Percentiles rank a stretch among this genome's conserved stretches.
phyloP scores from a whole-genome alignment of 192 early-diverging fungal genomes.

The Coemansia sp. region DNA sequence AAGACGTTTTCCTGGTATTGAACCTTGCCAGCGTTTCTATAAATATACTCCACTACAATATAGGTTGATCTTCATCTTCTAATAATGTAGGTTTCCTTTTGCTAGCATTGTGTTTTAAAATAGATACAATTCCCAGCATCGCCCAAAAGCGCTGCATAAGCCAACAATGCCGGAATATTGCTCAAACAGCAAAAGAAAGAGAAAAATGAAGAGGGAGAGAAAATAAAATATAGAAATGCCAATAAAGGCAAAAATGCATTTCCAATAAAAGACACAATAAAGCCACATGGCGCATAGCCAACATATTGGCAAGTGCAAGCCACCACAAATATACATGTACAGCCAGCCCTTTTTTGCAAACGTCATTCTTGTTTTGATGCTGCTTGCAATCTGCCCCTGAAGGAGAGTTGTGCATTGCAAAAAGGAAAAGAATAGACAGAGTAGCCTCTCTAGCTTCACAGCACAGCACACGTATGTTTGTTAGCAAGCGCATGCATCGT shows the following conservation, averaged over 20 bases:
- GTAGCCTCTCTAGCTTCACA: neutral
- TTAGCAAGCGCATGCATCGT: neutral
- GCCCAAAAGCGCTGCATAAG: neutral
- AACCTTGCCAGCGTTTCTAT: neutral
- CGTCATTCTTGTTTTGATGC: neutral
- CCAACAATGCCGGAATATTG: neutral
- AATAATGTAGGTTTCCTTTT: too few relatives aligned
- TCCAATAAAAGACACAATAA: slow-evolving; percentile 3
- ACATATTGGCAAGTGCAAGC: slow-evolving; percentile 23
- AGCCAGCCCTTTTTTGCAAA: neutral
- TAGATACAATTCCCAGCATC: too few relatives aligned
- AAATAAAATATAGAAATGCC: neutral
- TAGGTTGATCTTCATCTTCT: too few relatives aligned
- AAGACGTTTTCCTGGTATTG: neutral
- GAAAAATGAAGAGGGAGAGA: neutral
- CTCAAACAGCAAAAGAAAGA: neutral
- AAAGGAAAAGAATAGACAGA: neutral
- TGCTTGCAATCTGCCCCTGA: neutral
- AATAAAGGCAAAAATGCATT: neutral
- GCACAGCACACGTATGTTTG: neutral
- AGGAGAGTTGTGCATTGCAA: neutral
- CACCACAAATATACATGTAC: slow-evolving; percentile 8
- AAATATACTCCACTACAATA: too few relatives aligned
- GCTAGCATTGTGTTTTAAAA: too few relatives aligned
- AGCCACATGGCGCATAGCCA: slow-evolving; percentile 11